These are phyloP conservation scores for Adansonia rubrostipa DNA, from an alignment of 441 rosid genomes.

Conservation along the genomic window DNA sequence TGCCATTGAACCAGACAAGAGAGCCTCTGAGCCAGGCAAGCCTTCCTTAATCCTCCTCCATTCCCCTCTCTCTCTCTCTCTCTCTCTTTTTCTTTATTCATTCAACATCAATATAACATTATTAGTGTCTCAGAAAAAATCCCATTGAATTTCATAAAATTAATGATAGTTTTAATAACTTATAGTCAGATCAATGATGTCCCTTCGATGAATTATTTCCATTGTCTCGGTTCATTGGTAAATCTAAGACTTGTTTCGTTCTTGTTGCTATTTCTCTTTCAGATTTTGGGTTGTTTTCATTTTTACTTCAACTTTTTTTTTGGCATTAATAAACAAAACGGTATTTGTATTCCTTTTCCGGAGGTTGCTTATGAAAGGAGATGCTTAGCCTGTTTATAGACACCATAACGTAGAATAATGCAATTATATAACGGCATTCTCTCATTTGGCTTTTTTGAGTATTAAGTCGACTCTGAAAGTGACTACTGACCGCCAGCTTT, in stretches of 20 bases:
- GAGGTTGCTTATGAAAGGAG: neutral
- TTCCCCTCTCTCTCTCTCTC: too few species aligned
- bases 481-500: neutral
- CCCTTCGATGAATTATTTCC: too few species aligned
- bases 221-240: too few species aligned
- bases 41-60: neutral
- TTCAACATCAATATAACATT: too few species aligned
- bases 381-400: constrained; percentile 16
- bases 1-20: constrained; percentile 53
- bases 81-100: neutral
- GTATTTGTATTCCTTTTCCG: too few species aligned
- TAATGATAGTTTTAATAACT: too few species aligned
- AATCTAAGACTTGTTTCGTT: neutral
- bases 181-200: too few species aligned
- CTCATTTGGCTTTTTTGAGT: neutral
- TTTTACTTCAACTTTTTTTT: too few species aligned
- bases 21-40: neutral
- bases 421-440: too few species aligned
- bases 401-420: neutral
- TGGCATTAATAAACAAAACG: too few species aligned
- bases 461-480: neutral
- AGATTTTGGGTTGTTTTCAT: neutral
- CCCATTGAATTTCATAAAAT: neutral
- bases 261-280: neutral
- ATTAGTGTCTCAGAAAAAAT: neutral